Conservation (phyloP, 2,329 filamentous ascomycete genomes). For the Penicillium sp. region DNA sequence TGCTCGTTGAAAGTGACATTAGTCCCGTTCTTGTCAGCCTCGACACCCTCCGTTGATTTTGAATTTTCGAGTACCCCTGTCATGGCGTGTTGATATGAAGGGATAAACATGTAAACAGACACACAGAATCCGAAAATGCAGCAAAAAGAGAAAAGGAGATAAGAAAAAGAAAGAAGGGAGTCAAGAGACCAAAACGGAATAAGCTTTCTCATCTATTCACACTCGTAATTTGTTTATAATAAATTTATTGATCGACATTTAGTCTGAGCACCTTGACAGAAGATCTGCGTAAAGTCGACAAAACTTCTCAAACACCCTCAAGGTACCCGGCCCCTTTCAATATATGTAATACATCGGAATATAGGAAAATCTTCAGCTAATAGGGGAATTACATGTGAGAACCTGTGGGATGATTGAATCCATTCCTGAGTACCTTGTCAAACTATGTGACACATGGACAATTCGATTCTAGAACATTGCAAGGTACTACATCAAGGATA, state of each 20-base stretch:
- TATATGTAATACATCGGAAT: neutral
- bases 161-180: neutral
- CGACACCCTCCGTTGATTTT: conserved; percentile 1
- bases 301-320: conserved; percentile 34
- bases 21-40: conserved; percentile 9
- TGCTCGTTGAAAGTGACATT: conserved; percentile 50
- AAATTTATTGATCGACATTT: conserved; percentile 1
- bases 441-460: neutral
- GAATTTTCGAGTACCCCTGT: conserved; percentile 12
- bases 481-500: conserved; percentile 4
- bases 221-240: neutral
- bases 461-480: neutral
- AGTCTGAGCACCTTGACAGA: conserved; percentile 16
- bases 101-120: neutral
- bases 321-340: conserved; percentile 17
- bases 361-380: neutral
- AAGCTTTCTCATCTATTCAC: neutral
- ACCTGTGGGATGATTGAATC: conserved; percentile 1
- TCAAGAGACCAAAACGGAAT: neutral
- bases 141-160: neutral
- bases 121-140: neutral
- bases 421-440: conserved; percentile 4
- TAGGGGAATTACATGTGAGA: neutral
- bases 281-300: conserved; percentile 17
- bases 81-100: conserved; percentile 11